Percentiles rank a stretch among this genome's conserved stretches.
These are phyloP conservation scores for Pseudogymnoascus sp. DNA, from an alignment of 2,329 filamentous ascomycete genomes.

Conservation along the genomic window DNA sequence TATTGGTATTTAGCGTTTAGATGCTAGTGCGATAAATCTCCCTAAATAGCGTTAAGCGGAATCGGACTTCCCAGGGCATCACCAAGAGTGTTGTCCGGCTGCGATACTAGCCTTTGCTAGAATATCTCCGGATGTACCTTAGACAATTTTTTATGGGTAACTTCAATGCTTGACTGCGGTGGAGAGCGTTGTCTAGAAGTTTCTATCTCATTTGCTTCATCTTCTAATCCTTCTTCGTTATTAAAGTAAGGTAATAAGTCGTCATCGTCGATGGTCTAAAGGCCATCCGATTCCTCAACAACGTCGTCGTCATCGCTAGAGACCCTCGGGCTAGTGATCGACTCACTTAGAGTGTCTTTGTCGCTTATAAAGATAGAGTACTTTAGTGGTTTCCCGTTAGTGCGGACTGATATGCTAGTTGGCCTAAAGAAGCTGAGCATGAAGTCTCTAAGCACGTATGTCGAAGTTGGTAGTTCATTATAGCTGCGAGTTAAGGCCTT, in stretches of 20 bases:
- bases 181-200: neutral
- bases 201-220: neutral
- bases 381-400: neutral
- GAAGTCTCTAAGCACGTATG: neutral
- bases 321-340: too few species aligned
- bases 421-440: neutral
- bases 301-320: neutral
- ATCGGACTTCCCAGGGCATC: neutral
- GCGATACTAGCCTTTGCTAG: neutral
- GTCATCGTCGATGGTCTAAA: neutral
- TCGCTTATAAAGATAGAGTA: neutral
- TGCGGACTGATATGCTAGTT: neutral
- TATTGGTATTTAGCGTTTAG: neutral
- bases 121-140: neutral
- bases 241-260: neutral
- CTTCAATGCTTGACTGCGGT: neutral
- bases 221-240: neutral
- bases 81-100: neutral
- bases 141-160: neutral
- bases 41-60: neutral
- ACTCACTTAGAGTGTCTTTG: neutral
- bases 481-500: neutral
- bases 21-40: neutral
- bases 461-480: neutral
- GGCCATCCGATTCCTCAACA: neutral